These are phyloP conservation scores for Solanum chilense DNA, from an alignment of 257 asterid genomes.

Conservation along the genomic window DNA sequence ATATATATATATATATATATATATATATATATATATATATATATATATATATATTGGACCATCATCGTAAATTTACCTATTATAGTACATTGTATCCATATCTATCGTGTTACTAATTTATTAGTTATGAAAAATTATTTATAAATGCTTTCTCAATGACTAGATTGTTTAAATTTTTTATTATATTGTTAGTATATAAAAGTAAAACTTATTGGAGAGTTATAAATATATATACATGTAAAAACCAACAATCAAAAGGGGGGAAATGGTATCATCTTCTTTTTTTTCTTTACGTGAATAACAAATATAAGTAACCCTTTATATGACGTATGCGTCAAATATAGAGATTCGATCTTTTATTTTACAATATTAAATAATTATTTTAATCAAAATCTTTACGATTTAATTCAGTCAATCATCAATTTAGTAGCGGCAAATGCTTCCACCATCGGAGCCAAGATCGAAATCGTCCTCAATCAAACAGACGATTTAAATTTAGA, in stretches of 20 bases:
- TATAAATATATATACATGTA: neutral
- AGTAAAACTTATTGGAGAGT: neutral
- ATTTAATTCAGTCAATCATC: neutral
- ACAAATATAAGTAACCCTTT: neutral
- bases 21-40: no score
- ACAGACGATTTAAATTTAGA: neutral
- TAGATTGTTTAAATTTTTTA: no score
- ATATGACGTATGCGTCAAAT: neutral
- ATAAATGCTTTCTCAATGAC: no score
- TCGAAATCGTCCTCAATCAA: neutral
- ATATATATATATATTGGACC: no score
- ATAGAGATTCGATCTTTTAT: neutral
- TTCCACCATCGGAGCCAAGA: neutral
- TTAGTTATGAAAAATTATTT: no score
- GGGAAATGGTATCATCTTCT: neutral
- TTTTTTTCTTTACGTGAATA: neutral
- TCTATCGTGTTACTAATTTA: no score
- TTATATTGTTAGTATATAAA: neutral
- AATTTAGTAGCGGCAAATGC: neutral
- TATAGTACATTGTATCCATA: no score
- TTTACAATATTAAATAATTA: neutral
- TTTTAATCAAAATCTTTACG: neutral
- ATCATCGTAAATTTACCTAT: no score
- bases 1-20: no score
- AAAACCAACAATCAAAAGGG: neutral